These are phyloP conservation scores for Ambrosia hybrid DNA, from an alignment of 140 eudicot genomes.

Conservation along the genomic window DNA sequence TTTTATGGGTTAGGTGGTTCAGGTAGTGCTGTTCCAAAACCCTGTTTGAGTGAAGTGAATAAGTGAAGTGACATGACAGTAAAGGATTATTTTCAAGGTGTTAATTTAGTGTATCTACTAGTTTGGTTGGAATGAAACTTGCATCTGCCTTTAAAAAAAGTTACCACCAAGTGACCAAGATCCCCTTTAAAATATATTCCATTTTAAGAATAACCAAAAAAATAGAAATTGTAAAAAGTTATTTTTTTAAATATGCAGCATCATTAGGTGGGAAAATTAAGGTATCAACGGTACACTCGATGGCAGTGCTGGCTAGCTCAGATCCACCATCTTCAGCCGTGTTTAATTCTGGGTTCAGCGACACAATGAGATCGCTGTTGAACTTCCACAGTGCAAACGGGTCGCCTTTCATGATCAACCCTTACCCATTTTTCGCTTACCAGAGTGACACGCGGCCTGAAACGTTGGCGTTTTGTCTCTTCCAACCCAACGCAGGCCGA, in stretches of 20 bases:
- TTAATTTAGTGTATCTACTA: no score
- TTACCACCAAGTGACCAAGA: no score
- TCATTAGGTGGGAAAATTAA: constrained; percentile 72
- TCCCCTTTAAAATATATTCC: no score
- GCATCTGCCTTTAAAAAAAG: no score
- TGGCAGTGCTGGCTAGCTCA: constrained; percentile 67
- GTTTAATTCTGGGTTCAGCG: constrained; percentile 52
- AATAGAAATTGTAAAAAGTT: no score
- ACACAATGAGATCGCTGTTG: constrained; percentile 48
- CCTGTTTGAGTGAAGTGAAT: no score
- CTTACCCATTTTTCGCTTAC: constrained; percentile 86
- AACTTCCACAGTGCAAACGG: constrained; percentile 61
- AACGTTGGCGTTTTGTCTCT: constrained; percentile 69
- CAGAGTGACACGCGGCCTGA: constrained; percentile 75
- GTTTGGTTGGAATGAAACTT: no score
- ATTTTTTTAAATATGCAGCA: constrained; percentile 46
- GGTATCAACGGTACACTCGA: constrained; percentile 85
- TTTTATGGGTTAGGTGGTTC: no score
- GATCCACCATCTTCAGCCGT: constrained; percentile 78
- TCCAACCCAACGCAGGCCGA: constrained; percentile 82
- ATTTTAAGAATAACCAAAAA: no score
- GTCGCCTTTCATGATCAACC: constrained; percentile 81
- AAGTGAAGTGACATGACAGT: no score
- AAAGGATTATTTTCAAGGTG: no score
- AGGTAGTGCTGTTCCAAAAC: no score